Percentiles rank a stretch among this genome's conserved stretches.
Evolutionary conservation across 306 rosid species (phyloP).

Genomic region (Pterocarpus santalinus): DNA sequence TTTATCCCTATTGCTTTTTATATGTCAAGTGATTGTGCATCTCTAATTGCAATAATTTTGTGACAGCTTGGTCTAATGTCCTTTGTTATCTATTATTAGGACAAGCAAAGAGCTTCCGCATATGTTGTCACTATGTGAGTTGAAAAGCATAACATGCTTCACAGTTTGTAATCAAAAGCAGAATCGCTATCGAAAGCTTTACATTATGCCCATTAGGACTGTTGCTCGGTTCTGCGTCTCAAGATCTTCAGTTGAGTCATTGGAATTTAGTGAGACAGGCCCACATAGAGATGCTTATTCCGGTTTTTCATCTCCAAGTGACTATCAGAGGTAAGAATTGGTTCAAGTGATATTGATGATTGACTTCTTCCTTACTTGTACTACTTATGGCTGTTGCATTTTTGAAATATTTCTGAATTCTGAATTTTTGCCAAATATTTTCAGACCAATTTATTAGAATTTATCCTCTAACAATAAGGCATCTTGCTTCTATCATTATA

Average conservation of each 20-base stretch:
- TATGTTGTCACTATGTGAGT: conserved; percentile 48
- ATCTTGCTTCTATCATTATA: background rate
- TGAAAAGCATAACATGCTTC: conserved; percentile 51
- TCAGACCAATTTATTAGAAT: background rate
- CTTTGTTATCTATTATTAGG: conserved; percentile 51
- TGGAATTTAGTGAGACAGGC: conserved; percentile 45
- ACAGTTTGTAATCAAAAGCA: conserved; percentile 53
- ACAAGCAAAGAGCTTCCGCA: conserved; percentile 49
- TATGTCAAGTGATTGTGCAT: background rate
- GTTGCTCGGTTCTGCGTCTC: conserved; percentile 43
- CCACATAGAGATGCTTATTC: conserved; percentile 41
- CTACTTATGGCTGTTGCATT: conserved; percentile 21
- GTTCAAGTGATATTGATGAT: conserved; percentile 20
- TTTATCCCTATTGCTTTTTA: conserved; percentile 4
- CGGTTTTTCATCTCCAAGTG: conserved; percentile 53
- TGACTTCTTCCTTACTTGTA: conserved; percentile 2
- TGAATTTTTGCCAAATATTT: conserved; percentile 16
- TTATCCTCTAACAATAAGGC: conserved; percentile 22
- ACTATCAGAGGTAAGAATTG: conserved; percentile 59
- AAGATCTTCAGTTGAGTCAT: conserved; percentile 57
- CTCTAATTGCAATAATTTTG: conserved; percentile 22
- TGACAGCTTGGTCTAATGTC: conserved; percentile 28
- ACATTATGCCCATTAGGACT: conserved; percentile 50
- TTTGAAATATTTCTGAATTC: conserved; percentile 33
- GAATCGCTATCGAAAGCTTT: conserved; percentile 53